Conservation (phyloP, 1,284 basidiomycete genomes). For the Cystobasidium pallidum region DNA sequence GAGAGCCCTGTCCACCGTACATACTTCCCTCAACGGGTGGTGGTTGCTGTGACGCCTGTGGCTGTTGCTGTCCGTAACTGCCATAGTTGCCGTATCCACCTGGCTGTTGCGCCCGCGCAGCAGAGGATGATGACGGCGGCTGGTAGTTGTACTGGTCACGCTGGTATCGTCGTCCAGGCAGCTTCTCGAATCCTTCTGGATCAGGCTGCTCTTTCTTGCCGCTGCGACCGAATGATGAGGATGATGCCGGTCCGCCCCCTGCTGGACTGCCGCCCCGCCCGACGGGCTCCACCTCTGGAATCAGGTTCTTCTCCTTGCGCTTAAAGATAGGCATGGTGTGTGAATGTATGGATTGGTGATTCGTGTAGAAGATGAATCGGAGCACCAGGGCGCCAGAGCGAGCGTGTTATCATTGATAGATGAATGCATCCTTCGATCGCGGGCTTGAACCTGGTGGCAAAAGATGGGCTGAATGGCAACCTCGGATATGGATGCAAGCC, state of each 20-base stretch:
- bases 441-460: conserved; percentile 4
- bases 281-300: conserved; percentile 46
- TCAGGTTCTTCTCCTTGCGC: conserved; percentile 49
- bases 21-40: conserved; percentile 11
- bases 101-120: not conserved
- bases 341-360: too few species aligned
- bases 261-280: not conserved
- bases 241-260: not conserved
- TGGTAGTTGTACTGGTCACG: conserved; percentile 38
- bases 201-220: conserved; percentile 46
- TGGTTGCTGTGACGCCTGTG: too few species aligned
- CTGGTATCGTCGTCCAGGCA: conserved; percentile 23
- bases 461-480: too few species aligned
- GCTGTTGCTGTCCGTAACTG: conserved; percentile 26
- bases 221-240: conserved; percentile 35
- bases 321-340: conserved; percentile 49
- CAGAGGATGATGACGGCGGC: conserved; percentile 14
- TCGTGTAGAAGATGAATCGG: too few species aligned
- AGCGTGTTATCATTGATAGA: not conserved
- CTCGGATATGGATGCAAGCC: not conserved
- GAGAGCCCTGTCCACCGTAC: not conserved
- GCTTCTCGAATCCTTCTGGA: conserved; percentile 24
- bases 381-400: not conserved
- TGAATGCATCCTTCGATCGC: conserved; percentile 8
- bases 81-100: conserved; percentile 43